These are phyloP conservation scores for Yamadazyma triangularis DNA, from an alignment of 1,139 yeast genomes.

Conservation along the genomic window DNA sequence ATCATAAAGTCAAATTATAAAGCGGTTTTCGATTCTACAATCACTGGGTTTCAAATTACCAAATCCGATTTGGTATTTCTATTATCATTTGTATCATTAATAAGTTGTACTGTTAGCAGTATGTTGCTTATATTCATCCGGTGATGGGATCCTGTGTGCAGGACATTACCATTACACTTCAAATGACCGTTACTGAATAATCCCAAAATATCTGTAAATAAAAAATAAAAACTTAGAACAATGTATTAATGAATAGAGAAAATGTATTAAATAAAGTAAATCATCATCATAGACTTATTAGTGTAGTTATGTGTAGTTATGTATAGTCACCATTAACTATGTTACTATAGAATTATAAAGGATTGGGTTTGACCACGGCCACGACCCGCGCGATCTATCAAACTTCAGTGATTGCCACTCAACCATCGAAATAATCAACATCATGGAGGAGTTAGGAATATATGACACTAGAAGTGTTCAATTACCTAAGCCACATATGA, in stretches of 20 bases:
- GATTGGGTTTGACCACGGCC: background rate
- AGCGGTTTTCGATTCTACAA: background rate
- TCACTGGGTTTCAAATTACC: background rate
- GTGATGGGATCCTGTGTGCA: too few relatives aligned
- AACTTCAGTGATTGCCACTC: slow-evolving; percentile 1
- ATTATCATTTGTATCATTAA: background rate
- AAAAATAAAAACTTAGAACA: too few relatives aligned
- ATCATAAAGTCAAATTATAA: background rate
- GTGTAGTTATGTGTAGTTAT: too few relatives aligned
- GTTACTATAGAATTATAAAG: too few relatives aligned
- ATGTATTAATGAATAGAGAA: too few relatives aligned
- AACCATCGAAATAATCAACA: background rate
- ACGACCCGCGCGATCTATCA: background rate
- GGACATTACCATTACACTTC: too few relatives aligned
- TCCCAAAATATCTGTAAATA: too few relatives aligned
- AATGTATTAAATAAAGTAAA: too few relatives aligned
- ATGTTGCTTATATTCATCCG: background rate
- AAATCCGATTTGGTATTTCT: background rate
- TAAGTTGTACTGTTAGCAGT: background rate
- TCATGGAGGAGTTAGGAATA: slow-evolving; percentile 28
- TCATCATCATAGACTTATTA: too few relatives aligned
- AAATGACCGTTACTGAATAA: too few relatives aligned
- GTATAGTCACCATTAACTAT: too few relatives aligned
- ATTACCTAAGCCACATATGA: slow-evolving; percentile 7
- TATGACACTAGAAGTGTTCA: slow-evolving; percentile 13